A percentile compares a stretch with the other conserved stretches of the same genome.
These are phyloP conservation scores for Scenedesmus sp. DNA, from an alignment of 163 green algal species.

Conservation along the genomic window DNA sequence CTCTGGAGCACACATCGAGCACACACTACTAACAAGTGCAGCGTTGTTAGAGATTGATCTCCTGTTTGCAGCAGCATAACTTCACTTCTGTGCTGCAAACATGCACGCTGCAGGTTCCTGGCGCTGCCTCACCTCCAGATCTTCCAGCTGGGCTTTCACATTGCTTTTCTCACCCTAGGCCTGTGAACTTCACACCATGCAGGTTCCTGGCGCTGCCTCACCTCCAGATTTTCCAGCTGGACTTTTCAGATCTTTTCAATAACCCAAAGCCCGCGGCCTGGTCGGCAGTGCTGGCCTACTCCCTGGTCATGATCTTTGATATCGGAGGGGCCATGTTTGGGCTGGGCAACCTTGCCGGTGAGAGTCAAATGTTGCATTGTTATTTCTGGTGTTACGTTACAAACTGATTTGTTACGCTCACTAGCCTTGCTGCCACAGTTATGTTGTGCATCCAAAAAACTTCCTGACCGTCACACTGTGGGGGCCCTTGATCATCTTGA, in stretches of 20 bases:
- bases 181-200: background rate
- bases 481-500: too few species aligned
- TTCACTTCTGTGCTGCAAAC: background rate
- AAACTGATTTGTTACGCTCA: background rate
- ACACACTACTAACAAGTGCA: background rate
- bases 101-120: slow-evolving; percentile 45
- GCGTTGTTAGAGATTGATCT: too few species aligned
- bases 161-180: background rate
- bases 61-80: background rate
- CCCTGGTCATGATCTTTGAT: slow-evolving; percentile 71
- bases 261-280: slow-evolving; percentile 17
- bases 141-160: slow-evolving; percentile 41
- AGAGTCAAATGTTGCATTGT: too few species aligned
- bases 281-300: slow-evolving; percentile 60
- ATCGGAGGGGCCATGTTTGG: slow-evolving; percentile 68
- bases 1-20: too few species aligned
- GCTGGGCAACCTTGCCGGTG: slow-evolving; percentile 60
- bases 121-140: slow-evolving; percentile 51
- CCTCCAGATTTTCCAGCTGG: slow-evolving; percentile 42
- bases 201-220: slow-evolving; percentile 58
- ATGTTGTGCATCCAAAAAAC: background rate
- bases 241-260: slow-evolving; percentile 54
- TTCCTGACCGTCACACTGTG: too few species aligned
- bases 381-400: too few species aligned
- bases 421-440: background rate